Evolutionary conservation across 306 rosid genomes (phyloP).

Genomic region (Citrullus amarus): DNA sequence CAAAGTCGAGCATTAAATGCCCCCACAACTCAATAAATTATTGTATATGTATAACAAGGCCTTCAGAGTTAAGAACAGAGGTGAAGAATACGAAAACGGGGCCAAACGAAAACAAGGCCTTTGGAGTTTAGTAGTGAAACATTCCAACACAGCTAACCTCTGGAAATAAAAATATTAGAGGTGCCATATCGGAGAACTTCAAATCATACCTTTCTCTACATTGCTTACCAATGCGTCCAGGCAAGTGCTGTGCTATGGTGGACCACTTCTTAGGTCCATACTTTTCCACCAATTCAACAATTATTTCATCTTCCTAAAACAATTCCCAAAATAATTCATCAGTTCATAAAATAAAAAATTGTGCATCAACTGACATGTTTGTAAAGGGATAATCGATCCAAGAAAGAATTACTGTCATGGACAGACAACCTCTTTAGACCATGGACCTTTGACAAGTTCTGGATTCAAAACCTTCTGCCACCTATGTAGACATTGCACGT

Average conservation of each 20-base stretch:
- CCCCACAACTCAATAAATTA: neutral
- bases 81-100: too few species aligned
- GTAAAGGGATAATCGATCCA: neutral
- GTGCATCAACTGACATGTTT: neutral
- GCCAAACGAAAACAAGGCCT: neutral
- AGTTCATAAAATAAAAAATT: neutral
- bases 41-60: neutral
- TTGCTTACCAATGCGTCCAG: constrained; percentile 99
- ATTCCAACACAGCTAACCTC: neutral
- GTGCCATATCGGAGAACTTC: neutral
- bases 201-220: constrained; percentile 91
- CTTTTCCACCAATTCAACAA: constrained; percentile 60
- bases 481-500: constrained; percentile 97
- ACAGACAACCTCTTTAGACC: constrained; percentile 92
- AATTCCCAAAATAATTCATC: neutral
- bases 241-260: constrained; percentile 86
- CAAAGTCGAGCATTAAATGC: neutral
- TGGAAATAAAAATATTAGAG: neutral
- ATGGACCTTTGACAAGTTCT: constrained; percentile 96
- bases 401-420: constrained; percentile 2
- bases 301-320: constrained; percentile 82
- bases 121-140: neutral
- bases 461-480: constrained; percentile 99
- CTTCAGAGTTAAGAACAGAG: neutral
- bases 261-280: constrained; percentile 99